Evolutionary conservation across 805 yeast species (phyloP), one percentile per base, ranked within the genome.

Genomic region (Wickerhamomyces kurtzmanii): DNA sequence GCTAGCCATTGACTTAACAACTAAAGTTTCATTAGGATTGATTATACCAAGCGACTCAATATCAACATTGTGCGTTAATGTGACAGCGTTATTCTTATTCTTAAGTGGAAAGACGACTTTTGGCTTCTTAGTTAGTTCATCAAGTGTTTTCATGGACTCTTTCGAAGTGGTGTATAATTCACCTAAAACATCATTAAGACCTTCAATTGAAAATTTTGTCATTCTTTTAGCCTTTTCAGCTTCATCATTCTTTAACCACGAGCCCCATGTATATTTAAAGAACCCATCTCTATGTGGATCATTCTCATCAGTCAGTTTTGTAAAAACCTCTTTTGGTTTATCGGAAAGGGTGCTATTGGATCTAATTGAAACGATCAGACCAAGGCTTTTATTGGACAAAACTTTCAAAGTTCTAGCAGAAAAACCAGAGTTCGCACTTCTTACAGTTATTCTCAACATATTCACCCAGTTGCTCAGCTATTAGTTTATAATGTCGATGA

Each of bases 191-290:
- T 58, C 58, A 31, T 71, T 68, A 28, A 83, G 58, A 4, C 96
- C 97, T 46, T 75, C 76, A 28, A 91, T 65, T 3, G 91, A 78
- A 53, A 89, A 89, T 37, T 65, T 67, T 13, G 96, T 89, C 31
- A 68, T 70, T 55, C 98, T 74, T 40, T 72, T 73, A 11, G 65
- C 72, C 45, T 83, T 80, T 50, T 91, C 87, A 18, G 53, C 55
- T 31, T 64, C 67, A 49, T 91, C 95, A 47, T 89, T 72, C 37
- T 66, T 71, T 43, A 87, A 59, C 97, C 97, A 89, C 6, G 94
- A 70, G 26, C 98, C 98, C 94, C 97, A 89, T 3, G 91, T 65
- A 50, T 86, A 89, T 42, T 80, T 73, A 62, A 84, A 89, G 46
- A 91, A 83, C 23, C 72, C 63, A 31, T 68, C 69, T 53, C 87